These are phyloP conservation scores for Yamadazyma trypodendri DNA, from an alignment of 1,139 yeast genomes.

Conservation along the genomic window DNA sequence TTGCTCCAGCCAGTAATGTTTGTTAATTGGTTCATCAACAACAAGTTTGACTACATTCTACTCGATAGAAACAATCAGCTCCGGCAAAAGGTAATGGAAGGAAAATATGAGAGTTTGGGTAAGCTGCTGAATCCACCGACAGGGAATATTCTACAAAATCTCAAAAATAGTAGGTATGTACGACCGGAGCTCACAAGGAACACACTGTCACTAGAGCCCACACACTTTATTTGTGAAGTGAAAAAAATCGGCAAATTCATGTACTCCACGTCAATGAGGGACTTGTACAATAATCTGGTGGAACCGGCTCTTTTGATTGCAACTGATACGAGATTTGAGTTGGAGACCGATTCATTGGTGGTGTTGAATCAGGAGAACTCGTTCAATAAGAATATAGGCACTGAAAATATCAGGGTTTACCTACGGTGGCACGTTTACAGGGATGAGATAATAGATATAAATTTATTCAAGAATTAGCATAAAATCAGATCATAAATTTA, in stretches of 20 bases:
- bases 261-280: conserved; percentile 14
- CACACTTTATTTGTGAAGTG: conserved; percentile 16
- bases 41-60: conserved; percentile 20
- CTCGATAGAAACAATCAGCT: conserved; percentile 9
- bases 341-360: conserved; percentile 8
- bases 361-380: conserved; percentile 9
- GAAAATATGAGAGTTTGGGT: background rate
- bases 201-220: conserved; percentile 11
- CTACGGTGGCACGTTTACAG: conserved; percentile 17
- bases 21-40: conserved; percentile 22
- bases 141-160: background rate
- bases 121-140: too few relatives aligned
- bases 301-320: conserved; percentile 16
- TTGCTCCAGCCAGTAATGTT: conserved; percentile 6
- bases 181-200: conserved; percentile 12
- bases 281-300: conserved; percentile 6
- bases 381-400: conserved; percentile 8
- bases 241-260: conserved; percentile 22
- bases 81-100: background rate
- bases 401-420: conserved; percentile 9
- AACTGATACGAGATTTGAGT: conserved; percentile 18
- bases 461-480: conserved; percentile 3
- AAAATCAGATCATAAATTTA: too few relatives aligned
- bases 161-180: conserved; percentile 6
- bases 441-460: conserved; percentile 12